Conservation (phyloP, 2,329 filamentous ascomycete species). For the Myotisia sp. region DNA sequence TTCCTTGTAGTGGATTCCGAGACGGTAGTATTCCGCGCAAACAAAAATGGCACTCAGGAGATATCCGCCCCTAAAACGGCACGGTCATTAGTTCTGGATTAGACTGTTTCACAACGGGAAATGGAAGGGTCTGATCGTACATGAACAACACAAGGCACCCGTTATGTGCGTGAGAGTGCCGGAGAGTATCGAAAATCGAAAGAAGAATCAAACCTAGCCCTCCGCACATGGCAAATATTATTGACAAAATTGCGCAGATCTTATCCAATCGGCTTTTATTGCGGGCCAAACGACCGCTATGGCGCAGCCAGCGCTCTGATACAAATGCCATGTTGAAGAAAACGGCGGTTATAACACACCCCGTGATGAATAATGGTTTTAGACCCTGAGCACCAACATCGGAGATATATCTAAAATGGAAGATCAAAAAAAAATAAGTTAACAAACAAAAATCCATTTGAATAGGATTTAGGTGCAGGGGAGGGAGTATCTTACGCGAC, state of each 20-base stretch:
- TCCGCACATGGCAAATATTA: slow-evolving; percentile 55
- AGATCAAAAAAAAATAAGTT: not conserved
- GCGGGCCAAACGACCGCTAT: slow-evolving; percentile 60
- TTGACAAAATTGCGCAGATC: slow-evolving; percentile 24
- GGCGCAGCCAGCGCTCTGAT: slow-evolving; percentile 71
- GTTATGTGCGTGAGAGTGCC: slow-evolving; percentile 54
- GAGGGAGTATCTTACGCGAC: slow-evolving; percentile 36
- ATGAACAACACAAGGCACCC: slow-evolving; percentile 73
- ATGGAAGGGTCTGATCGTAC: no score
- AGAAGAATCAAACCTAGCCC: slow-evolving; percentile 69
- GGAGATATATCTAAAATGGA: slow-evolving; percentile 28
- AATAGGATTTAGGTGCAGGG: not conserved
- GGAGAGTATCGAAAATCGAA: slow-evolving; percentile 69
- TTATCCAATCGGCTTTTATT: slow-evolving; percentile 43
- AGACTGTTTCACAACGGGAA: no score
- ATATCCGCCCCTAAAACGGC: slow-evolving; percentile 47
- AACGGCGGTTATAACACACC: slow-evolving; percentile 51
- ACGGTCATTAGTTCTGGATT: not conserved
- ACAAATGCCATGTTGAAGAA: slow-evolving; percentile 70
- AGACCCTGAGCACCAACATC: slow-evolving; percentile 45
- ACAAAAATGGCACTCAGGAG: slow-evolving; percentile 74
- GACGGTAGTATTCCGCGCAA: slow-evolving; percentile 76
- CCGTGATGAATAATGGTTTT: slow-evolving; percentile 50
- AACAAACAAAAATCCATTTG: no score
- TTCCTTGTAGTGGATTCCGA: slow-evolving; percentile 61